Percentiles rank a stretch among this genome's conserved stretches.
Evolutionary conservation across 2,329 filamentous ascomycete species (phyloP).

Genomic region (Phialocephala sp.): DNA sequence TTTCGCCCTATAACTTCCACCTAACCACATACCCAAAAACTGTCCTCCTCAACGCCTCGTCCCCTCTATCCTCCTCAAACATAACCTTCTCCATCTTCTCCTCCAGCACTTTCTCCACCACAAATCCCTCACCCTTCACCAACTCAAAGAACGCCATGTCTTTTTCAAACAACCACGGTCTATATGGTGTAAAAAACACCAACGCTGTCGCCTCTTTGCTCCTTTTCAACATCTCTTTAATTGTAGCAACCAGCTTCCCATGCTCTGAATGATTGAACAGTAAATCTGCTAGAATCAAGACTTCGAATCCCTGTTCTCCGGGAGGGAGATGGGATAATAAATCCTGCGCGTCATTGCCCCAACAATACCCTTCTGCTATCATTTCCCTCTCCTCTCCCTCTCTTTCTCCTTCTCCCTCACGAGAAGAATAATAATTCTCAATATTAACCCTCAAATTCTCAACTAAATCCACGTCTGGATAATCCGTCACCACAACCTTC

Average conservation of each 20-base stretch:
- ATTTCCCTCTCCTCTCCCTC: constrained; percentile 45
- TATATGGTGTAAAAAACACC: constrained; percentile 94
- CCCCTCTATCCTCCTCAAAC: constrained; percentile 88
- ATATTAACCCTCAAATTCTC: constrained; percentile 81
- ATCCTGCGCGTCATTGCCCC: constrained; percentile 70
- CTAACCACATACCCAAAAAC: constrained; percentile 53
- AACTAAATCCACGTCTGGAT: constrained; percentile 84
- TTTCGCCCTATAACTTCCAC: constrained; percentile 32
- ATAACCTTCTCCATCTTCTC: constrained; percentile 83
- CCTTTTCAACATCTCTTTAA: constrained; percentile 69
- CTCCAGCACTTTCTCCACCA: constrained; percentile 81
- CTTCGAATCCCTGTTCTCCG: constrained; percentile 64
- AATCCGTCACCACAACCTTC: constrained; percentile 83
- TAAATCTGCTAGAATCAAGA: constrained; percentile 85
- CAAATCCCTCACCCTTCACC: constrained; percentile 71
- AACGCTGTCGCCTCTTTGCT: constrained; percentile 56
- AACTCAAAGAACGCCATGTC: constrained; percentile 88
- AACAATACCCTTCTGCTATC: constrained; percentile 76
- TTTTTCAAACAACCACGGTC: constrained; percentile 86
- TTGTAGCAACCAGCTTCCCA: constrained; percentile 73
- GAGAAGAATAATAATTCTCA: constrained; percentile 37
- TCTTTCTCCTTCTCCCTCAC: background rate
- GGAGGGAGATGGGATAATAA: constrained; percentile 61
- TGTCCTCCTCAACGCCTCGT: constrained; percentile 79
- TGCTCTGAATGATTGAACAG: constrained; percentile 93